Base-by-base conservation (phyloP, 2,329 filamentous ascomycete genomes). In the Dendryphion nanum region DNA sequence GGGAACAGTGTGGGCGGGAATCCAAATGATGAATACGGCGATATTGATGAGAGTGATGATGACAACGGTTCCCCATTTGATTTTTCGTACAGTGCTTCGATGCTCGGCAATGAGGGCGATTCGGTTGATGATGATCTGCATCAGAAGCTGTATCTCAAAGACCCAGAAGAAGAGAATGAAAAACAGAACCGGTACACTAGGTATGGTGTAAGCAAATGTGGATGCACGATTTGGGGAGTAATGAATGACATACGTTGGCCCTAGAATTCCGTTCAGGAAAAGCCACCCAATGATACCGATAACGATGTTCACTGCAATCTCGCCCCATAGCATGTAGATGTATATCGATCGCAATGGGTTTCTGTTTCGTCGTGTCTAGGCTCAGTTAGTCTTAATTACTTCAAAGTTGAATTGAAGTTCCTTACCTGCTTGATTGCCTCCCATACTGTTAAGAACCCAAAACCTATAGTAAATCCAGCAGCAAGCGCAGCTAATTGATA, bases 121-220 rank as follows among this genome's bases (percentile, higher is more conserved):
- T 37, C 76, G 69, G 47, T 78, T 78, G 53, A 77, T 71, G 45
- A 78, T 76, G 32, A 79, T 78, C 46, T 78, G 74, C 59, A 77
- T 68, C 2, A 78, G 48, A 2, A 76, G 58, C 42, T 78, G 75
- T 12, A 77, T 68, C 26, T 64, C 42, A 18, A 60, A 59, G 1
- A 59, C 54, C 60, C 60, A 63, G 26, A 51, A 54, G 30, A 60
- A 40, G 4, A 63, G 45, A 33, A 62, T 59, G 38, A 56, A 59
- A 48, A 62, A 62, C 3, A 63, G 40, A 4, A 60, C 55, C 3
- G 54, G 53, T 3, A 63, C 42, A 33, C 58, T 63, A 29, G 3
- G 18, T 33, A 19, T 16, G 31, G 7, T 10, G 18, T 15, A 33
- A n/a, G n/a, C n/a, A n/a, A n/a, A n/a, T n/a, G n/a, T n/a, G n/a